Percentiles rank a stretch among this genome's conserved stretches.
Evolutionary conservation across 345 rosid species (phyloP).

Genomic region (Firmiana major): DNA sequence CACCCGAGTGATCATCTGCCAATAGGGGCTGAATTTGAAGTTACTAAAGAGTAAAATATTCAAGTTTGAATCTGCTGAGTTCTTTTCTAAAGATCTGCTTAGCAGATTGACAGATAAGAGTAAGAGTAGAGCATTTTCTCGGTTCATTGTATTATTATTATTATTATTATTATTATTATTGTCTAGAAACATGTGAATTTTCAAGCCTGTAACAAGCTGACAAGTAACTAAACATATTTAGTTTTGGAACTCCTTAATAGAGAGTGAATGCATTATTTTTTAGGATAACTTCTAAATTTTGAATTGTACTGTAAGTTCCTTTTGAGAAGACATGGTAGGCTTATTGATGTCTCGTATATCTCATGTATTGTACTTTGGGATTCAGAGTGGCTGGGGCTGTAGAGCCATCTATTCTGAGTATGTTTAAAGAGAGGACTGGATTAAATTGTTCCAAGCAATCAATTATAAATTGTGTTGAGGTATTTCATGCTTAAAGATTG

Average conservation of each 20-base stretch:
- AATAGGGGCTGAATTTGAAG: conserved; percentile 79
- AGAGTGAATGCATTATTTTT: not conserved
- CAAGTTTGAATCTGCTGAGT: not conserved
- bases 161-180: not conserved
- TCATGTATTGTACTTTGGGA: not conserved
- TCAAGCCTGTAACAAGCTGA: not conserved
- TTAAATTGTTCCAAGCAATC: not conserved
- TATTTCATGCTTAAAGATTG: not conserved
- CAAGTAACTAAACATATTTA: not conserved
- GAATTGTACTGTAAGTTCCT: not conserved
- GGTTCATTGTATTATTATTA: no score
- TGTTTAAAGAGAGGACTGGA: no score
- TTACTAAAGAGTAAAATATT: conserved; percentile 33
- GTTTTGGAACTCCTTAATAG: not conserved
- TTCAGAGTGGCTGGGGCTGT: not conserved
- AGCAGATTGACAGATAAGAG: not conserved
- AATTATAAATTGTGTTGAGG: not conserved
- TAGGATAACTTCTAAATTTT: not conserved
- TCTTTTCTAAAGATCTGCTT: not conserved
- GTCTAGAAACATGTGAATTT: not conserved
- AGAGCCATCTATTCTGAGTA: not conserved
- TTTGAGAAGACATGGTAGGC: not conserved
- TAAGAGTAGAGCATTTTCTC: not conserved
- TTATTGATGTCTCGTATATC: not conserved
- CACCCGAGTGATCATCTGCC: conserved; percentile 98